These are phyloP conservation scores for Didymella pomorum DNA, from an alignment of 2,329 filamentous ascomycete species.

Conservation along the genomic window DNA sequence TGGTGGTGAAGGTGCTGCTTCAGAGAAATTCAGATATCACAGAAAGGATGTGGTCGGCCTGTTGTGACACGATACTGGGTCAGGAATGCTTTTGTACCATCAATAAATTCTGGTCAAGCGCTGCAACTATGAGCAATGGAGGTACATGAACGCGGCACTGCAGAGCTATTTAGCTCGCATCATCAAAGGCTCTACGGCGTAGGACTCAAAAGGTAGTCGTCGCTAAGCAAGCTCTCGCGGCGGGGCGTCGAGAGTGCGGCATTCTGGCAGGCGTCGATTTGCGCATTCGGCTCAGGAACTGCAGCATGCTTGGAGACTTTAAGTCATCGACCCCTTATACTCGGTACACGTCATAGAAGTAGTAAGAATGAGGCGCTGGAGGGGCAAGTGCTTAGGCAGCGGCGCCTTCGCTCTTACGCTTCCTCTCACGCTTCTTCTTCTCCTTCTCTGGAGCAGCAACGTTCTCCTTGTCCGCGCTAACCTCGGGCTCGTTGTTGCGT, in stretches of 20 bases:
- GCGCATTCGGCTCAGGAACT: neutral
- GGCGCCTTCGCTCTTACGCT: constrained; percentile 46
- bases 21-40: no score
- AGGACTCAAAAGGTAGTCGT: neutral
- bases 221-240: neutral
- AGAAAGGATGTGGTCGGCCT: no score
- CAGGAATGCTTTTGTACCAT: neutral
- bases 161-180: neutral
- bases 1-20: neutral
- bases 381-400: constrained; percentile 26
- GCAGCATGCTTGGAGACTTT: neutral
- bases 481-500: constrained; percentile 43
- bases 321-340: neutral
- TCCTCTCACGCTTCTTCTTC: constrained; percentile 48
- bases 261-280: neutral
- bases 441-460: constrained; percentile 28
- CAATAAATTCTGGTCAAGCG: neutral
- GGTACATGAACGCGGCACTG: neutral
- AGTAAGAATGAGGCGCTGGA: neutral
- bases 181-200: neutral
- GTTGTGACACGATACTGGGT: neutral
- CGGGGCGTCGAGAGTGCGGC: neutral
- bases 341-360: neutral
- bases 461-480: constrained; percentile 36
- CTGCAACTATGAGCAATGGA: constrained; percentile 1